phyloP scores from a whole-genome alignment of 495 filamentous ascomycete genomes.

The Aspergillus baeticus region DNA sequence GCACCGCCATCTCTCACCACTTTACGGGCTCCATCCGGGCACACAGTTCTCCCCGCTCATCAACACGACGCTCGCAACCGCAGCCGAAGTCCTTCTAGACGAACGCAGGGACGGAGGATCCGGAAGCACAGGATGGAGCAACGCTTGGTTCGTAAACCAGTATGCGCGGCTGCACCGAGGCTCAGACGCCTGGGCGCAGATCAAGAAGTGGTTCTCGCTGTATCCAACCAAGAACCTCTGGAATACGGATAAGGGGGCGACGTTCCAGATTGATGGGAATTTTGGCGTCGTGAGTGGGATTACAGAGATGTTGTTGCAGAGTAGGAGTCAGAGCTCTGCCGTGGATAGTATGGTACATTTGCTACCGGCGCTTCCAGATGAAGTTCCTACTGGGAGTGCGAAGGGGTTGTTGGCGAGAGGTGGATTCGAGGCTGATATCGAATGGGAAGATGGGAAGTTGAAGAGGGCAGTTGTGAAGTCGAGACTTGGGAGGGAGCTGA shows the following conservation, averaged over 20 bases:
- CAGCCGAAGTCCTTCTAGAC: slow-evolving; percentile 9
- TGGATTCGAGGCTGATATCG: slow-evolving; percentile 6
- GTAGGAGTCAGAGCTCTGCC: neutral
- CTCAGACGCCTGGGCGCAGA: slow-evolving; percentile 6
- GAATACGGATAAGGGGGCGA: slow-evolving; percentile 4
- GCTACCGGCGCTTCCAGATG: slow-evolving; percentile 1
- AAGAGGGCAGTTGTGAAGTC: neutral
- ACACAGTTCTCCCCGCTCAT: slow-evolving; percentile 6
- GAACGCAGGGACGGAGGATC: neutral
- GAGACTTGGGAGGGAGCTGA: neutral
- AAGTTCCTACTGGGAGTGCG: neutral
- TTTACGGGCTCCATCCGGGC: slow-evolving; percentile 1
- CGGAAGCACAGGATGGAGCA: slow-evolving; percentile 7
- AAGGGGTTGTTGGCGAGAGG: slow-evolving; percentile 10
- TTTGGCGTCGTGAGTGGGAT: slow-evolving; percentile 3
- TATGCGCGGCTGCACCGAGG: slow-evolving; percentile 4
- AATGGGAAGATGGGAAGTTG: neutral
- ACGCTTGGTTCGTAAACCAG: slow-evolving; percentile 7
- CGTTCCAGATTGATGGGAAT: slow-evolving; percentile 14
- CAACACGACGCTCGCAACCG: neutral
- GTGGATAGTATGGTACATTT: neutral
- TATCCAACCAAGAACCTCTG: slow-evolving; percentile 7
- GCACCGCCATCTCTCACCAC: slow-evolving; percentile 6
- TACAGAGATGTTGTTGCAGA: slow-evolving; percentile 10
- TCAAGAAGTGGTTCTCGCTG: slow-evolving; percentile 1